Base-by-base conservation (phyloP, 805 yeast genomes). In the Suhomyces xylopsoci region DNA sequence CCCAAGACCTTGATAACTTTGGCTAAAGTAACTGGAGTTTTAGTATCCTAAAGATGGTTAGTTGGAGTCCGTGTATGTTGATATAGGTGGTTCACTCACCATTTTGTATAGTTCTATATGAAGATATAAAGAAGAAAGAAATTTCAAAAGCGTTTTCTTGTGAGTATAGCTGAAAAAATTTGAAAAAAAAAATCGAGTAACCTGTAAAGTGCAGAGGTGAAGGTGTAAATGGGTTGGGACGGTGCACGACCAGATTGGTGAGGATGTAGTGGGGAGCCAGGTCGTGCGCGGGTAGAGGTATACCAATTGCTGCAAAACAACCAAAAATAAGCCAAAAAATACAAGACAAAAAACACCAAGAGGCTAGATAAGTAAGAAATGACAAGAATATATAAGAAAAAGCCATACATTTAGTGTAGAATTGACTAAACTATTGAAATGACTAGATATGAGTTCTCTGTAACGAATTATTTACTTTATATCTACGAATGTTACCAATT, bases 1-100 rank as follows among this genome's bases (percentile, higher is more conserved):
- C 98, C 98, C 81, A 93, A 86, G 80, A 93, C 98, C 85, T 93
- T 94, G 82, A 91, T 90, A 77, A 93, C 99, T 86, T 93, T 93
- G 78, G 98, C 99, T 81, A 93, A 90, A 84, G 97, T 94, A 74
- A 93, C 97, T 78, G 97, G 97, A 80, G 90, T 85, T 81, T 85
- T 82, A 63, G 82, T 74, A 71, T 80, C 84, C 84, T 60, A 60
- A 59, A 24, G 15, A 17, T 1, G 14, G 45, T 40, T 48, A 48
- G 50, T 41, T 40, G 19, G 24, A 20, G 51, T 42, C 19, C 47
- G 17, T 25, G 43, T 54, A 57, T 57, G 34, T 32, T 9, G 12
- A n/a, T 7, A 15, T 10, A n/a, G 15, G 42, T 12, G 32, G 32
- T 28, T 12, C 48, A 60, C 64, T 51, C 59, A 61, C 64, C 64